These are phyloP conservation scores for Eremochloa ophiuroides DNA, from an alignment of 176 grass and related monocot genomes.

Conservation along the genomic window DNA sequence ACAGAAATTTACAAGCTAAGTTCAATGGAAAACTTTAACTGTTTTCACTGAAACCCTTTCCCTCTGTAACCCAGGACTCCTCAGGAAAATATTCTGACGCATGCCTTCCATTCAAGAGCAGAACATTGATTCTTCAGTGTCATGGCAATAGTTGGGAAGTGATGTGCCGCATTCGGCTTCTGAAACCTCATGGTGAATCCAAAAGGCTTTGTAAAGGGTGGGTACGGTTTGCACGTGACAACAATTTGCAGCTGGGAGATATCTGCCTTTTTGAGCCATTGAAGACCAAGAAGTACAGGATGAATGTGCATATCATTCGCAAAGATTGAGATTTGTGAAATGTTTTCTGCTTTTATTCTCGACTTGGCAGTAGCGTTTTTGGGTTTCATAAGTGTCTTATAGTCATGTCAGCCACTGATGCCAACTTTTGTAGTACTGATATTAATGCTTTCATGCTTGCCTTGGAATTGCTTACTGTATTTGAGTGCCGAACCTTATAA, in stretches of 20 bases:
- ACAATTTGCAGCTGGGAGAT: constrained; percentile 32
- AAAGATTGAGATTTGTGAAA: neutral
- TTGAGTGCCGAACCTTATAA: no score
- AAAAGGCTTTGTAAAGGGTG: constrained; percentile 2
- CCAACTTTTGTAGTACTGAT: no score
- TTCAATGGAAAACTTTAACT: neutral
- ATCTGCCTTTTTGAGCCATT: constrained; percentile 42
- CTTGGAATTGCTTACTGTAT: no score
- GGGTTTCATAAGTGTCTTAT: neutral
- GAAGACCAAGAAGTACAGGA: neutral
- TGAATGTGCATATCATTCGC: constrained; percentile 32
- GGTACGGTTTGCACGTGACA: constrained; percentile 22
- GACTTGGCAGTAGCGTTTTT: neutral
- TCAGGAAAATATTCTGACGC: neutral
- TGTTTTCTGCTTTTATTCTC: neutral
- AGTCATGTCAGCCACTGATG: no score
- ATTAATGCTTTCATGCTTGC: no score
- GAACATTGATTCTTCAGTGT: neutral
- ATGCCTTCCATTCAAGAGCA: neutral
- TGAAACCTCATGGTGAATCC: fast-evolving
- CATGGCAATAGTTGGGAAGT: constrained; percentile 16
- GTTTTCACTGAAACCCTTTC: neutral
- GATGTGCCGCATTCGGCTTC: neutral
- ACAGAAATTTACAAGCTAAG: neutral
- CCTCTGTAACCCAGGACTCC: neutral